Evolutionary conservation across 1,139 yeast genomes (phyloP).

Genomic region (Blastobotrys aristatus): DNA sequence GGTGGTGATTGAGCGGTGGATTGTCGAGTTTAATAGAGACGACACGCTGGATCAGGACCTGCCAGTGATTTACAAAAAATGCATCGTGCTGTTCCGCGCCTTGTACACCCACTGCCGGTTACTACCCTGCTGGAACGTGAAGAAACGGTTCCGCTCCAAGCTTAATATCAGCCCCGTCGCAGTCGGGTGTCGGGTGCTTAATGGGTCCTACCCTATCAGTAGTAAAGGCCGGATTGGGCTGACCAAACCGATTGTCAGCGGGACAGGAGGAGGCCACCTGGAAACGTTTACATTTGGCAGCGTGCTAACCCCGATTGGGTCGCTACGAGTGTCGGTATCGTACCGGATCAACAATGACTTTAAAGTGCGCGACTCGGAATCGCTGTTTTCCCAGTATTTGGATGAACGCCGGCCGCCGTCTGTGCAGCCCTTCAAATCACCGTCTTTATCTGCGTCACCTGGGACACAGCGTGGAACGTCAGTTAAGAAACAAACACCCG

Average conservation of each 20-base stretch:
- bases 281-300: slow-evolving; percentile 61
- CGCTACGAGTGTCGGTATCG: slow-evolving; percentile 67
- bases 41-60: slow-evolving; percentile 45
- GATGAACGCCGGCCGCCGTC: slow-evolving; percentile 35
- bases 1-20: slow-evolving; percentile 89
- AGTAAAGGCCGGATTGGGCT: slow-evolving; percentile 84
- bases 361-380: slow-evolving; percentile 61
- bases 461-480: slow-evolving; percentile 13
- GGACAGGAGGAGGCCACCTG: slow-evolving; percentile 48
- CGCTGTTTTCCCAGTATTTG: slow-evolving; percentile 55
- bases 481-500: neutral
- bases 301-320: slow-evolving; percentile 69
- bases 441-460: slow-evolving; percentile 37
- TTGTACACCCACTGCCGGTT: slow-evolving; percentile 61
- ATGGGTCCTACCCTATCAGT: slow-evolving; percentile 71
- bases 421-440: slow-evolving; percentile 37
- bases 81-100: slow-evolving; percentile 68
- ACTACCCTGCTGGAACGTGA: slow-evolving; percentile 65
- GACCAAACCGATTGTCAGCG: slow-evolving; percentile 55
- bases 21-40: slow-evolving; percentile 65
- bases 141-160: slow-evolving; percentile 39
- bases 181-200: slow-evolving; percentile 60
- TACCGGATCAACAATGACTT: slow-evolving; percentile 71
- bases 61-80: slow-evolving; percentile 68
- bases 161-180: slow-evolving; percentile 39